These are phyloP conservation scores for Leccinum aurantiacum DNA, from an alignment of 768 basidiomycete genomes.

Conservation along the genomic window DNA sequence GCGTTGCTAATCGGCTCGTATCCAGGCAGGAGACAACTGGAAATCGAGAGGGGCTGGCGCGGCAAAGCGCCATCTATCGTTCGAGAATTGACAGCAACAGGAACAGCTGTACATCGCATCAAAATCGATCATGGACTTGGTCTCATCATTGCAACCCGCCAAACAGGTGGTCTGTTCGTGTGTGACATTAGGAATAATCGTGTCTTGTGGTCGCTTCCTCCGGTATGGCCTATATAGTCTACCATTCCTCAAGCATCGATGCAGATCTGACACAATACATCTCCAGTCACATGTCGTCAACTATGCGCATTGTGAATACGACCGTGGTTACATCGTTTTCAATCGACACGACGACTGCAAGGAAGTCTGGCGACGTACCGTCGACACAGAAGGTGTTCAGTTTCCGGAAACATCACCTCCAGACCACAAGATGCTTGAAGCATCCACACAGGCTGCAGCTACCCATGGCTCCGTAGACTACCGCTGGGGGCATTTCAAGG, in stretches of 20 bases:
- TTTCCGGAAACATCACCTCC: slow-evolving; percentile 33
- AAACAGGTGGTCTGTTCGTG: slow-evolving; percentile 57
- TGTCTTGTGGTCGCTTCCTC: slow-evolving; percentile 62
- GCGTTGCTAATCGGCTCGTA: slow-evolving; percentile 11
- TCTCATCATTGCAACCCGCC: slow-evolving; percentile 58
- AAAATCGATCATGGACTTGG: slow-evolving; percentile 69
- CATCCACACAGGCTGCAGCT: slow-evolving; percentile 23
- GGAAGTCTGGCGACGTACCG: slow-evolving; percentile 67
- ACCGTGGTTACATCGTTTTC: slow-evolving; percentile 67
- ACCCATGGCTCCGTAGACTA: slow-evolving; percentile 10
- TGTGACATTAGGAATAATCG: slow-evolving; percentile 49
- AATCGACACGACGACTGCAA: slow-evolving; percentile 56
- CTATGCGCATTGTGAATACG: slow-evolving; percentile 74
- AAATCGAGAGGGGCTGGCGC: slow-evolving; percentile 53
- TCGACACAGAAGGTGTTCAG: slow-evolving; percentile 31
- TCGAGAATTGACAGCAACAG: slow-evolving; percentile 35
- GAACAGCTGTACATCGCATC: slow-evolving; percentile 60
- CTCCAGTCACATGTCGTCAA: slow-evolving; percentile 12
- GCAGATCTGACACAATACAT: slow-evolving; percentile 3
- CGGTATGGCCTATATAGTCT: slow-evolving; percentile 37
- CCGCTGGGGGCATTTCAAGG: slow-evolving; percentile 53
- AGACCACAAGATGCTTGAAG: slow-evolving; percentile 28
- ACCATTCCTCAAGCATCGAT: neutral
- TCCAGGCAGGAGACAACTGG: slow-evolving; percentile 46
- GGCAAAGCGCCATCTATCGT: slow-evolving; percentile 47